phyloP scores from a whole-genome alignment of 225 moss, liverwort and hornwort species.

The Physcomitrellopsis africana region DNA sequence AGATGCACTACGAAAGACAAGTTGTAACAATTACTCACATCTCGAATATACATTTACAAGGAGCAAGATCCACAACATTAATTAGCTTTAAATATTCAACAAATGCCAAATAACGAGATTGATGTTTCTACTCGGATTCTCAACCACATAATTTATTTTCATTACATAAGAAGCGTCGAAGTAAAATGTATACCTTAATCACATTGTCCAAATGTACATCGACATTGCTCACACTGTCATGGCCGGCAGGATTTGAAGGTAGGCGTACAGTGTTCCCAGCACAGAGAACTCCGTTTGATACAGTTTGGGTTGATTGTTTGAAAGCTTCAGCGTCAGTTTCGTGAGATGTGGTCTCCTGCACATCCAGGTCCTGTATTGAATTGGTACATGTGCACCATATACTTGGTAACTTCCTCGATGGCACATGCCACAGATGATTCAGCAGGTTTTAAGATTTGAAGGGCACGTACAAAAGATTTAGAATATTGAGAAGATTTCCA shows the following conservation, averaged over 20 bases:
- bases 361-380: constrained; percentile 52
- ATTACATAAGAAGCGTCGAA: neutral
- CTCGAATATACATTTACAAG: too few relatives aligned
- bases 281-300: constrained; percentile 15
- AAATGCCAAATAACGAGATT: too few relatives aligned
- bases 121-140: too few relatives aligned
- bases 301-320: constrained; percentile 33
- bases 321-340: constrained; percentile 23
- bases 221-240: constrained; percentile 43
- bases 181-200: constrained; percentile 23
- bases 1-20: too few relatives aligned
- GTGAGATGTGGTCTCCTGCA: constrained; percentile 45
- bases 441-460: neutral
- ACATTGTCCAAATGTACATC: constrained; percentile 35
- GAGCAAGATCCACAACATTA: too few relatives aligned
- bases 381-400: neutral
- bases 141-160: too few relatives aligned
- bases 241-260: constrained; percentile 42
- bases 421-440: neutral
- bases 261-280: constrained; percentile 49
- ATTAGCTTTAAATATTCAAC: too few relatives aligned
- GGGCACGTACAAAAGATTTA: neutral
- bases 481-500: neutral
- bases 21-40: too few relatives aligned
- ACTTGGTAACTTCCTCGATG: constrained; percentile 1